Base-by-base conservation (phyloP, 352 stramenopile genomes). In the Phytophthora nicotianae region DNA sequence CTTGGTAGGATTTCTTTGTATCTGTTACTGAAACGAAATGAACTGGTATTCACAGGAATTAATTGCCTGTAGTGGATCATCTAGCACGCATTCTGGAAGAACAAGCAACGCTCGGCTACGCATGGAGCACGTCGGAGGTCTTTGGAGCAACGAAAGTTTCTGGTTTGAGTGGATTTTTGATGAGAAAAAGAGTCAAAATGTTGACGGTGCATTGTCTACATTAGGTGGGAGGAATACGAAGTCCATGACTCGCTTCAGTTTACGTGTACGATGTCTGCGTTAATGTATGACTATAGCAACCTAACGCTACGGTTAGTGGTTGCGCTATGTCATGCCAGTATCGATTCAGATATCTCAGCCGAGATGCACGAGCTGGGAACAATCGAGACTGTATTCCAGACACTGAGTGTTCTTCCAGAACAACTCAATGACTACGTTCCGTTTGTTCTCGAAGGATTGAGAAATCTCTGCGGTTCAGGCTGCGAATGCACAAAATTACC, bases 231-330 rank as follows among this genome's bases (percentile, higher is more conserved):
- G 7, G 47, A 68, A 17, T 64, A 69, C 5, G 76, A 89, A 61
- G 67, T 89, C 0, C 67, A 75, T n/a, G 82, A 91, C 20, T 85
- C 68, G 5, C 60, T 91, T 3, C 41, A 73, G 16, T 83, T 88
- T 43, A 84, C 81, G 45, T 19, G 77, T 89, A 74, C 32, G 32
- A 38, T 38, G 32, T 38, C 13, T 38, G n/a, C 32, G 29, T 35
- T 13, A 38, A n/a, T n/a, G 32, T n/a, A 5, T n/a, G 2, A 3
- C 5, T 13, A 17, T n/a, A 17, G 10, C 6, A n/a, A 38, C n/a
- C 37, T 43, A 43, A 43, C n/a, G 4, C n/a, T 11, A 16, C 7
- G n/a, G 9, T 10, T 43, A 88, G 71, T 91, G 16, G 65, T 91
- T 11, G 77, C 70, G 2, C 50, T 91, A 6, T 85, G 72, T 20